Evolutionary conservation across 257 asterid species (phyloP).

Genomic region (Solanum clarkiae): DNA sequence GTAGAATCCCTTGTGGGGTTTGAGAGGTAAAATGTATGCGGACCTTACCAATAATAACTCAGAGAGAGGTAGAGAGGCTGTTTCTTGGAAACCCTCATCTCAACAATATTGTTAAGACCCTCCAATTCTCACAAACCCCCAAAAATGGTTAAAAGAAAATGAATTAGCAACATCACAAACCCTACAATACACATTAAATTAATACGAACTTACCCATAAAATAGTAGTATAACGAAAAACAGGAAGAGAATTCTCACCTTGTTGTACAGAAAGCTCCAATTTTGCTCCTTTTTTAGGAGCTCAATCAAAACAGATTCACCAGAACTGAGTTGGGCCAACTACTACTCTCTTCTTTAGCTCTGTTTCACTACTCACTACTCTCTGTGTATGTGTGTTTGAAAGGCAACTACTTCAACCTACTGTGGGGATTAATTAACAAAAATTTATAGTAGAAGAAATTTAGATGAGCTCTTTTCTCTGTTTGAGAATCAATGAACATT

Average conservation of each 20-base stretch:
- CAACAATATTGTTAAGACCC: neutral
- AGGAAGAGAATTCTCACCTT: neutral
- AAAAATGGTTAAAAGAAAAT: neutral
- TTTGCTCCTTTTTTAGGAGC: neutral
- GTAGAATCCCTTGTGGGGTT: too few relatives aligned
- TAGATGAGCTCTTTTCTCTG: neutral
- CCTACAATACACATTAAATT: neutral
- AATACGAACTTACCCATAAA: neutral
- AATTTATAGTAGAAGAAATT: neutral
- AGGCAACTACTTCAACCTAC: neutral
- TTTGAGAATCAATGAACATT: neutral
- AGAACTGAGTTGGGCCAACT: constrained; percentile 35
- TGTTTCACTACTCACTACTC: neutral
- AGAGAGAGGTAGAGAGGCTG: too few relatives aligned
- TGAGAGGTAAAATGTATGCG: too few relatives aligned
- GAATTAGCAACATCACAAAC: neutral
- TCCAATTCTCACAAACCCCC: neutral
- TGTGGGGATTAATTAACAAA: neutral
- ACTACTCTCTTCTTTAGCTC: neutral
- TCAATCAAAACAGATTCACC: neutral
- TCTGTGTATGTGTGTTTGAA: neutral
- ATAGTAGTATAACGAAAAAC: neutral
- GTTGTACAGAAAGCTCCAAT: neutral
- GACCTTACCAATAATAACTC: too few relatives aligned
- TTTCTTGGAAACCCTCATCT: neutral